Evolutionary conservation across 306 rosid species (phyloP).

Genomic region (Ochetophila trinervis): DNA sequence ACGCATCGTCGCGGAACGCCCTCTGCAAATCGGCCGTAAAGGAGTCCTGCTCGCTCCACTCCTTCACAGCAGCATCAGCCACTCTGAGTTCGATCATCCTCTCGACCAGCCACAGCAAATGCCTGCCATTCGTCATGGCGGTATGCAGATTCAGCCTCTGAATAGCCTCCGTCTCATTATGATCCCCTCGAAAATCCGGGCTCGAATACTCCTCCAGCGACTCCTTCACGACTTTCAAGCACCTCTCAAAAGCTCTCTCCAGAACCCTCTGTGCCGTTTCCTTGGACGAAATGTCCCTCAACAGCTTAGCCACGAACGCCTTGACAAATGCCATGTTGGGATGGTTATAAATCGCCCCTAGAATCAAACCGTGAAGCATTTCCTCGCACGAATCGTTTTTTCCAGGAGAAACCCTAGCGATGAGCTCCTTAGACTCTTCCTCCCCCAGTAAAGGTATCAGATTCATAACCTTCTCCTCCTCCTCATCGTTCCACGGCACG

Average conservation of each 20-base stretch:
- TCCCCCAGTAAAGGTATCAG: conserved; percentile 64
- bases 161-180: conserved; percentile 83
- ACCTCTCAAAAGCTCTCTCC: conserved; percentile 61
- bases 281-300: conserved; percentile 68
- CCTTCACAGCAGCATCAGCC: conserved; percentile 67
- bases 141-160: conserved; percentile 85
- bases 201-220: conserved; percentile 86
- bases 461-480: conserved; percentile 56
- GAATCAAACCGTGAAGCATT: conserved; percentile 68
- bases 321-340: conserved; percentile 76
- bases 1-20: conserved; percentile 77
- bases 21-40: conserved; percentile 77
- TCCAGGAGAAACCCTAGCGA: conserved; percentile 68
- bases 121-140: conserved; percentile 71
- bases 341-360: conserved; percentile 56
- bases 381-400: conserved; percentile 50
- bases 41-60: conserved; percentile 76
- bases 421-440: conserved; percentile 70
- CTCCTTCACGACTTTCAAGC: conserved; percentile 71
- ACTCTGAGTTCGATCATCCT: conserved; percentile 93
- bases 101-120: conserved; percentile 78
- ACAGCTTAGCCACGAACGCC: conserved; percentile 81
- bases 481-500: conserved; percentile 93
- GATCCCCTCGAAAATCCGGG: conserved; percentile 75
- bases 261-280: conserved; percentile 75